Evolutionary conservation across 192 early-diverging fungal species (phyloP).

Genomic region (Entophlyctis luteolus): DNA sequence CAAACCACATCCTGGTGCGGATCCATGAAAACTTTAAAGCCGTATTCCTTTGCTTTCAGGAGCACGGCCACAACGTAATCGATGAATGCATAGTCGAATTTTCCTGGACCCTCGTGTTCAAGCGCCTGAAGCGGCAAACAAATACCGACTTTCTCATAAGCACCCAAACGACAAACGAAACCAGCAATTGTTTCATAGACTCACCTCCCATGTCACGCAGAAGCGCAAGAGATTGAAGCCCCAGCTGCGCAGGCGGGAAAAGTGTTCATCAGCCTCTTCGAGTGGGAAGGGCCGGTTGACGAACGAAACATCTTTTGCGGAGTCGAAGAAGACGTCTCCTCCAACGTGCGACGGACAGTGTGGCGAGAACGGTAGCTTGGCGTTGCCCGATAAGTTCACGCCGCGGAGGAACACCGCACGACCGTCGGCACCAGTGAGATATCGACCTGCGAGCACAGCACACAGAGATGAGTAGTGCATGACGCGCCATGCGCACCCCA

Average conservation of each 20-base stretch:
- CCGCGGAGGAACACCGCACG: constrained; percentile 65
- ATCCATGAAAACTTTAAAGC: constrained; percentile 72
- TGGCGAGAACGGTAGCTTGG: constrained; percentile 57
- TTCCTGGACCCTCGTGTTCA: constrained; percentile 30
- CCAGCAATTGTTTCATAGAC: constrained; percentile 35
- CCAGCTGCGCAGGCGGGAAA: constrained; percentile 64
- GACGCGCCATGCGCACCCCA: too few relatives aligned
- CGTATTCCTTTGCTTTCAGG: constrained; percentile 65
- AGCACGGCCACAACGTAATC: constrained; percentile 65
- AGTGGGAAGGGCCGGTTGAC: constrained; percentile 73
- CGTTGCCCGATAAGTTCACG: constrained; percentile 69
- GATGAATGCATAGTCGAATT: constrained; percentile 72
- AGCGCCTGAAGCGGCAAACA: too few relatives aligned
- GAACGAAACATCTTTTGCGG: constrained; percentile 63
- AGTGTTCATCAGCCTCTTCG: constrained; percentile 69
- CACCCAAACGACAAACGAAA: neutral
- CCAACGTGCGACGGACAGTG: constrained; percentile 32
- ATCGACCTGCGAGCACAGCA: too few relatives aligned
- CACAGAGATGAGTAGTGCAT: too few relatives aligned
- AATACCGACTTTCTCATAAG: too few relatives aligned
- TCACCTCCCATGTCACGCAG: constrained; percentile 76
- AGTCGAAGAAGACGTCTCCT: constrained; percentile 66
- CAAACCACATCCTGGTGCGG: constrained; percentile 83
- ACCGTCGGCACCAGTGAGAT: too few relatives aligned
- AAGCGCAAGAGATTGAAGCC: constrained; percentile 74